A percentile compares a stretch with the other conserved stretches of the same genome.
Conservation (phyloP, 805 yeast genomes). For the Dipodascus albidus region DNA sequence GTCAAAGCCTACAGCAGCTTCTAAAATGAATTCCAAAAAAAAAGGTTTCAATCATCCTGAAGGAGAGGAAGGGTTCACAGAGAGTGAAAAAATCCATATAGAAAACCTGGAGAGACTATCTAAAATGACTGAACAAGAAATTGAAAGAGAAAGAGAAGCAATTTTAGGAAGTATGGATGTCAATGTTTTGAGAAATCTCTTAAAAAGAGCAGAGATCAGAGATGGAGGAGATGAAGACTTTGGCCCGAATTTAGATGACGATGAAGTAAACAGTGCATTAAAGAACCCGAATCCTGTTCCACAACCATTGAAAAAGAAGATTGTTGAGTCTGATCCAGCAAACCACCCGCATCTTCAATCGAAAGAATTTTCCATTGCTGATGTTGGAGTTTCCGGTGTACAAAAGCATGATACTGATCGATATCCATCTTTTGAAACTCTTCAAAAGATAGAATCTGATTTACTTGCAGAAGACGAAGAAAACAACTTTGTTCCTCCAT, state of each 20-base stretch:
- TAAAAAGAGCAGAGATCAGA: constrained; percentile 36
- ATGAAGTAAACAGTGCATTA: constrained; percentile 4
- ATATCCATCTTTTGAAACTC: background rate
- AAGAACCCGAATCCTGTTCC: background rate
- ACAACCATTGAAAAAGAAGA: background rate
- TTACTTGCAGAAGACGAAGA: background rate
- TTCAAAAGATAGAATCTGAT: background rate
- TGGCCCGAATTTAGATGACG: constrained; percentile 4
- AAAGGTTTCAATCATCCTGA: background rate
- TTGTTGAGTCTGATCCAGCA: background rate
- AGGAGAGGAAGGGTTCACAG: constrained; percentile 30
- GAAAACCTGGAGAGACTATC: constrained; percentile 59
- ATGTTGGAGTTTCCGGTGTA: background rate
- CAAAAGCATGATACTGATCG: background rate
- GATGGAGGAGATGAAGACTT: constrained; percentile 14
- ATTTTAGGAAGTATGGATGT: constrained; percentile 61
- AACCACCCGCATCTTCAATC: background rate
- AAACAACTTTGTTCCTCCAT: background rate
- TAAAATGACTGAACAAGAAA: constrained; percentile 54
- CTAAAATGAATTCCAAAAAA: background rate
- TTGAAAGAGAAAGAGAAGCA: constrained; percentile 53
- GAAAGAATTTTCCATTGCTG: background rate
- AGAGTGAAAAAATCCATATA: constrained; percentile 61
- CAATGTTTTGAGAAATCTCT: constrained; percentile 36
- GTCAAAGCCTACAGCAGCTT: background rate